A percentile compares a stretch with the other conserved stretches of the same genome.
phyloP scores from a whole-genome alignment of 2,329 filamentous ascomycete genomes.

The Fusarium sp. region DNA sequence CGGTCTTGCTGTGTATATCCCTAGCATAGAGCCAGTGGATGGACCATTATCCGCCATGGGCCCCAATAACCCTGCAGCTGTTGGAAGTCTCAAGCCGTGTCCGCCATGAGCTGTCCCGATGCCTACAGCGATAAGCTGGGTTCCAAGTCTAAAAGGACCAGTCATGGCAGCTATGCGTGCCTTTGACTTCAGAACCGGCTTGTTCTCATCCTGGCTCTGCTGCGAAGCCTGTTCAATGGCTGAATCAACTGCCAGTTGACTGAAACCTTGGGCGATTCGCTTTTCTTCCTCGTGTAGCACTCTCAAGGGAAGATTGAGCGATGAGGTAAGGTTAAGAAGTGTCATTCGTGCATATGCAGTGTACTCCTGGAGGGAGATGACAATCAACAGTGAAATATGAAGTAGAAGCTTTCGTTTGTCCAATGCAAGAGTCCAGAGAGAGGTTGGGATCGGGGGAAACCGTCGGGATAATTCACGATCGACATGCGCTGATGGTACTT shows the following conservation, averaged over 20 bases:
- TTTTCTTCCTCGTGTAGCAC: slow-evolving; percentile 77
- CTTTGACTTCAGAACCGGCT: slow-evolving; percentile 74
- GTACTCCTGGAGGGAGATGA: slow-evolving; percentile 83
- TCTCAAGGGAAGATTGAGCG: slow-evolving; percentile 73
- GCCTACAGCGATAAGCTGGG: slow-evolving; percentile 80
- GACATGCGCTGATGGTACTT: slow-evolving; percentile 55
- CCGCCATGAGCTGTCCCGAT: slow-evolving; percentile 84
- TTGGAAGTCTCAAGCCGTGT: slow-evolving; percentile 76
- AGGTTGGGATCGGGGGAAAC: slow-evolving; percentile 69
- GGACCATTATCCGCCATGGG: slow-evolving; percentile 82
- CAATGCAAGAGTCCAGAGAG: slow-evolving; percentile 67
- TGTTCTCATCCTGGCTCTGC: slow-evolving; percentile 67
- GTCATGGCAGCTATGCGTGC: slow-evolving; percentile 61
- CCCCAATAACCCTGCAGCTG: slow-evolving; percentile 82
- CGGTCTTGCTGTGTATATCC: slow-evolving; percentile 88
- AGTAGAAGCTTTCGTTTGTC: slow-evolving; percentile 75
- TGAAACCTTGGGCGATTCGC: slow-evolving; percentile 77
- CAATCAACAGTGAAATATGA: slow-evolving; percentile 76
- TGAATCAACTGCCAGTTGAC: slow-evolving; percentile 73
- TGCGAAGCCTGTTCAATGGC: slow-evolving; percentile 47
- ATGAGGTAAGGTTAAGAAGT: slow-evolving; percentile 75
- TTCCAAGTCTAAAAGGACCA: slow-evolving; percentile 73
- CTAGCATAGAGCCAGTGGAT: slow-evolving; percentile 86
- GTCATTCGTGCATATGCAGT: slow-evolving; percentile 77
- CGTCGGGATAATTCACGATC: slow-evolving; percentile 61